A percentile compares a stretch with the other conserved stretches of the same genome.
Evolutionary conservation across 75 land plant genomes (phyloP).

Genomic region (Cupressus sempervirens): DNA sequence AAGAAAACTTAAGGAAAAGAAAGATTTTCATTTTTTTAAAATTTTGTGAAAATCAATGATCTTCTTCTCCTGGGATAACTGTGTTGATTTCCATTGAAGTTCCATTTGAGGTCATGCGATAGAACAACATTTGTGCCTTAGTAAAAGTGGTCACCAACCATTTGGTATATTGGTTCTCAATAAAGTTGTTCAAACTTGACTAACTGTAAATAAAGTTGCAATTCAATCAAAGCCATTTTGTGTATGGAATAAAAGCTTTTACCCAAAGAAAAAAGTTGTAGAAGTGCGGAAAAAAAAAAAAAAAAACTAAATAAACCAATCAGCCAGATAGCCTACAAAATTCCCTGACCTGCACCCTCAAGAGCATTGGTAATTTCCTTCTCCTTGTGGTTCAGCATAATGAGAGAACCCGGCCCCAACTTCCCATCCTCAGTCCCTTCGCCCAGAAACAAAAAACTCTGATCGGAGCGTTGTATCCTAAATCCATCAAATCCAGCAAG

Average conservation of each 20-base stretch:
- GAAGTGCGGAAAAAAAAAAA: too few relatives aligned
- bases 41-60: not conserved
- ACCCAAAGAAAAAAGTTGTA: not conserved
- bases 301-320: not conserved
- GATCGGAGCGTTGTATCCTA: conserved; percentile 23
- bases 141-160: not conserved
- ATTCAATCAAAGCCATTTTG: not conserved
- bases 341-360: conserved; percentile 22
- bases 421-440: conserved; percentile 28
- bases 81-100: not conserved
- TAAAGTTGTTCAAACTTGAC: not conserved
- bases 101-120: not conserved
- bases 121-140: not conserved
- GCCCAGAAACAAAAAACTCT: conserved; percentile 27
- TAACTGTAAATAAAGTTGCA: not conserved
- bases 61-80: not conserved
- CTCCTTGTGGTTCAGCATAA: conserved; percentile 21
- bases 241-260: not conserved
- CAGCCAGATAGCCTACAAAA: not conserved
- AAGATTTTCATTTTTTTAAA: too few relatives aligned
- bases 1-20: too few relatives aligned
- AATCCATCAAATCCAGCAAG: conserved; percentile 34
- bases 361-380: conserved; percentile 27
- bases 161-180: not conserved
- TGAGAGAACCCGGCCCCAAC: conserved; percentile 14